Base-by-base conservation (phyloP, 2,329 filamentous ascomycete genomes). In the Microdochium paspali region DNA sequence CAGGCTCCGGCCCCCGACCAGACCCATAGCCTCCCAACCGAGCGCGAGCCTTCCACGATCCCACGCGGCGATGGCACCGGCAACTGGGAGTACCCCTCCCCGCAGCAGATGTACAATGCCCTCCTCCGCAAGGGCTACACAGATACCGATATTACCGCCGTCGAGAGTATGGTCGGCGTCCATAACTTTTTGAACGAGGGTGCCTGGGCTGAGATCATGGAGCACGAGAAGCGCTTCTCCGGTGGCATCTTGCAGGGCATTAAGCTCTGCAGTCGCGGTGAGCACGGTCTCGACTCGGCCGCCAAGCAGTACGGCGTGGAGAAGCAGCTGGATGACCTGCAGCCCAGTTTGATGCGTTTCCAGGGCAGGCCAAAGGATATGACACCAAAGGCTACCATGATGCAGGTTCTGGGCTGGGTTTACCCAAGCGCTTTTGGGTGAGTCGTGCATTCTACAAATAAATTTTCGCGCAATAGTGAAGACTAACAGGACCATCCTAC, bases 51-150 rank as follows among this genome's bases (percentile, higher is more conserved):
- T 25, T 95, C 88, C 1, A 90, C 90, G 1, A 98, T 98, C 56
- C 93, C 93, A n/a, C 86, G 86, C 56, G 88, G 87, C 58, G 82
- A 85, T 50, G 77, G 80, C 44, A 76, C 83, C 46, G 80, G 82
- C 44, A 94, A 87, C 59, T 98, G 93, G 93, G 93, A 97, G 67
- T 98, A 98, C 63, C 93, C 93, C 0, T 96, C 90, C 0, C 91
- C 93, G 0, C 93, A 98, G 70, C 93, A 98, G 68, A 98, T 98
- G 93, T 98, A 97, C 75, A 97, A 98, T 61, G 93, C 93, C 7
- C 85, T 98, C 69, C 72, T 97, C 51, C 85, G 93, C 53, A 98
- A 98, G 68, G 93, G 93, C 49, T 93, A 96, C 67, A 90, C 86
- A 1, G 90, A 97, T 63, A 97, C 93, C 0, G 90, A 95, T 48